Evolutionary conservation across 345 rosid genomes (phyloP).

Genomic region (Brassica napus): DNA sequence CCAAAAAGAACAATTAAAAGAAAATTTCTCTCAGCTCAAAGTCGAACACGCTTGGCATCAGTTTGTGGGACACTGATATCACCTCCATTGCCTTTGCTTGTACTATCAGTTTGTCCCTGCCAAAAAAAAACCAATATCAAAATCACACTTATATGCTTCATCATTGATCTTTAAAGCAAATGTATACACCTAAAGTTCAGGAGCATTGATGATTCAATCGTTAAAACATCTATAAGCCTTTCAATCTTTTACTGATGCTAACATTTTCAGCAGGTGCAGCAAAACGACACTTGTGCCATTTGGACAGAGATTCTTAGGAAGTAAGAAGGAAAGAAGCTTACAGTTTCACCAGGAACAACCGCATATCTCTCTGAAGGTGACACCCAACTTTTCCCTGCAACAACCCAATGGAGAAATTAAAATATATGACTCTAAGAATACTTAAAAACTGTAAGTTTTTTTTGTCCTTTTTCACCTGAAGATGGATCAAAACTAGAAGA

Average conservation of each 20-base stretch:
- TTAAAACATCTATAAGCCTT: too few relatives aligned
- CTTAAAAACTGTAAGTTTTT: too few relatives aligned
- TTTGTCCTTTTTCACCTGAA: slow-evolving; percentile 51
- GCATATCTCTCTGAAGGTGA: slow-evolving; percentile 91
- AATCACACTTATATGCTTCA: not conserved
- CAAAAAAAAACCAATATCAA: slow-evolving; percentile 9
- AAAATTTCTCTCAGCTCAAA: slow-evolving; percentile 31
- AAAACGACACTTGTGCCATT: not conserved
- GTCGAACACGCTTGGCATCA: slow-evolving; percentile 61
- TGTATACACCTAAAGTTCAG: not conserved
- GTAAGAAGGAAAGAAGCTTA: slow-evolving; percentile 38
- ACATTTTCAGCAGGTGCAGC: not conserved
- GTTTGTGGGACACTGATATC: slow-evolving; percentile 69
- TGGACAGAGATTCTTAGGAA: not conserved
- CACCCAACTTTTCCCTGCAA: slow-evolving; percentile 81
- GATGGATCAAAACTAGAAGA: slow-evolving; percentile 64
- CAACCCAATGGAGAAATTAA: not conserved
- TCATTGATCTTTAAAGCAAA: slow-evolving; percentile 1
- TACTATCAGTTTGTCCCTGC: slow-evolving; percentile 47
- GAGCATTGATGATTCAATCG: not conserved
- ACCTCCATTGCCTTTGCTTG: slow-evolving; percentile 47
- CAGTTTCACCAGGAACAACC: slow-evolving; percentile 79
- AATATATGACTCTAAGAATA: not conserved
- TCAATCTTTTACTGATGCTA: not conserved
- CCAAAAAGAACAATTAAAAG: not conserved